Evolutionary conservation across 352 stramenopile species (phyloP), one percentile per base, ranked within the genome.

Genomic region (Globisporangium radiosum): DNA sequence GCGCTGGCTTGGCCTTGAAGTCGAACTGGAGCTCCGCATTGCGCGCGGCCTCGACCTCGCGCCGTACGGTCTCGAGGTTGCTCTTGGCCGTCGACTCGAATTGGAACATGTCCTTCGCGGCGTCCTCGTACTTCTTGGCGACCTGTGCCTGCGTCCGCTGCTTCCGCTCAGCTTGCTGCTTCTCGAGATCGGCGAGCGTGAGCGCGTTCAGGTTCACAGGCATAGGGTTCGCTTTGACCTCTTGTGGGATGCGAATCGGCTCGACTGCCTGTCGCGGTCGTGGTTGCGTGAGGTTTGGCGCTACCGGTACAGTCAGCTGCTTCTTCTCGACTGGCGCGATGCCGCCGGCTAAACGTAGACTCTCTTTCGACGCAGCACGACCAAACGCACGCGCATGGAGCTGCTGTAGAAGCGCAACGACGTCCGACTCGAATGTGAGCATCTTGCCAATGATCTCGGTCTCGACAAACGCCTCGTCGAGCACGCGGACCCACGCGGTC

Each of bases 381-480:
- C 80, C 81, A 45, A 91, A 90, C 7, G 82, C 76, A 62, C 90
- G 90, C 15, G 70, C 63, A 42, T 87, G 75, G 0, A 93, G 58
- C 59, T 92, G 78, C 38, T 69, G 65, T 0, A 90, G 64, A 2
- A 90, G 49, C 17, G 64, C 40, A 7, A 68, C 52, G 49, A 90
- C 73, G 0, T 72, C 69, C 5, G 59, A n/a, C 15, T 73, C 68
- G 9, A 71, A 73, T 6, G 52, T 56, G 13, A 76, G 14, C 76
- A 91, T 89, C 57, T 85, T 88, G 47, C 59, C 65, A 48, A 91
- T 81, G 43, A 93, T 76, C 54, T 87, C 60, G 8, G 45, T 63
- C 59, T 96, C 82, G 11, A 98, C 83, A 49, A 95, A 98, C 5
- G 79, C 70, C 4, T 90, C 65, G 39, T 98, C 92, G 9, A 96